A percentile compares a stretch with the other conserved stretches of the same genome.
These are phyloP conservation scores for Trypanosoma vivax DNA, from an alignment of 208 protist genomes.

Conservation along the genomic window DNA sequence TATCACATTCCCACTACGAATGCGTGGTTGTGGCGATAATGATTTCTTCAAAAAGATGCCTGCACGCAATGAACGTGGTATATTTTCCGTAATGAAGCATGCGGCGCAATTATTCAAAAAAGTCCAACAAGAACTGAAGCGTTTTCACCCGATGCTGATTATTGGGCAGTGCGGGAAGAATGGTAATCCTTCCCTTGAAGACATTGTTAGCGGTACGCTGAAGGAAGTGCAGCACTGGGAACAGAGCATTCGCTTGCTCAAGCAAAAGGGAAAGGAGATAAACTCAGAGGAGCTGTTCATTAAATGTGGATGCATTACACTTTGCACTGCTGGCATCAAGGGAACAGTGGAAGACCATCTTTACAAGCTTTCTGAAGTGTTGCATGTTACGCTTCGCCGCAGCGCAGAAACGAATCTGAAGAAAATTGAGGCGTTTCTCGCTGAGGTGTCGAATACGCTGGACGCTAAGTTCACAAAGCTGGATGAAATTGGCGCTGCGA, in stretches of 20 bases:
- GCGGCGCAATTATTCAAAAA: constrained; percentile 88
- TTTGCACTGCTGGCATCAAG: constrained; percentile 92
- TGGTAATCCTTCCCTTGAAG: constrained; percentile 77
- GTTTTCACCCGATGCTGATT: constrained; percentile 85
- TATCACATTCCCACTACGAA: constrained; percentile 89
- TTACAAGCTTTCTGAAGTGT: constrained; percentile 78
- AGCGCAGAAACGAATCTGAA: constrained; percentile 76
- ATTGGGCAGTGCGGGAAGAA: constrained; percentile 82
- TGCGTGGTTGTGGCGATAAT: constrained; percentile 83
- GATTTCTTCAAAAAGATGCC: constrained; percentile 89
- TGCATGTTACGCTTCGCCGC: constrained; percentile 80
- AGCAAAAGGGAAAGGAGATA: constrained; percentile 93
- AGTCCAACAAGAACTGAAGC: constrained; percentile 76
- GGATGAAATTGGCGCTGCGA: constrained; percentile 91
- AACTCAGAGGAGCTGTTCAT: constrained; percentile 91
- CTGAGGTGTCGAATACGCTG: constrained; percentile 59
- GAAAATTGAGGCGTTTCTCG: constrained; percentile 83
- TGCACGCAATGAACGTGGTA: constrained; percentile 76
- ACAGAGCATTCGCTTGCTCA: constrained; percentile 91
- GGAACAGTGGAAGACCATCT: constrained; percentile 91
- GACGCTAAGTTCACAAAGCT: constrained; percentile 86
- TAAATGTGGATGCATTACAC: constrained; percentile 91
- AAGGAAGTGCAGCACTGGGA: constrained; percentile 94
- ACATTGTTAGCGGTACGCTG: constrained; percentile 81
- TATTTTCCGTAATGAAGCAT: constrained; percentile 90